Evolutionary conservation across 768 basidiomycete species (phyloP), one percentile per base, ranked within the genome.

Genomic region (Phlebiopsis flavidoalba): DNA sequence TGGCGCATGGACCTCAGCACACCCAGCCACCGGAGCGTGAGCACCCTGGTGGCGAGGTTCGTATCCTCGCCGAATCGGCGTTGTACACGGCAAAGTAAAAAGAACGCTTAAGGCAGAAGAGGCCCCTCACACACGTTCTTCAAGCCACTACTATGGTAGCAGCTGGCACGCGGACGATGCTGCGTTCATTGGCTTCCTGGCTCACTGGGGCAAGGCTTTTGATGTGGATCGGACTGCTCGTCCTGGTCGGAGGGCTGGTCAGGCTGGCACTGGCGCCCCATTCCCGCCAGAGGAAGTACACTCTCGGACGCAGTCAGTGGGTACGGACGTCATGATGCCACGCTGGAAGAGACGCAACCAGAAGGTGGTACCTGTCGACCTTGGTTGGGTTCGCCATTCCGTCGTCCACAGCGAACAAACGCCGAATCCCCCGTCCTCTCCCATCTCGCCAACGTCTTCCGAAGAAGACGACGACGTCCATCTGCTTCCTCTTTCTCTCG

Each of bases 121-220:
- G 66, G 91, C 91, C 0, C 93, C 93, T 1, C 83, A 95, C 69
- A 85, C 94, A 6, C 98, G 95, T 83, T 98, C 98, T 74, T 31
- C 26, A 31, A 82, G 86, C n/a, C 96, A 99, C 73, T 96, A 86
- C 77, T 99, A 98, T 68, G 96, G 95, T 33, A 97, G 95, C 70
- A 94, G 92, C 68, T 99, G 96, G 96, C 96, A 99, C 69, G 88
- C 94, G 5, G 95, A 96, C 68, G 96, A 99, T 72, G 97, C 96
- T 31, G 93, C 88, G n/a, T 97, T 98, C 76, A 94, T 98, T 69
- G 84, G 86, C 48, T 98, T 98, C 79, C 80, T 98, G 57, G 91
- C 84, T 45, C 80, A 82, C 22, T 95, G 93, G 87, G 96, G 96
- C 60, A 95, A 92, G 71, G 77, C 70, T 45, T n/a, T 73, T 97